phyloP scores from a whole-genome alignment of 768 basidiomycete genomes.

The Lactarius indigo region DNA sequence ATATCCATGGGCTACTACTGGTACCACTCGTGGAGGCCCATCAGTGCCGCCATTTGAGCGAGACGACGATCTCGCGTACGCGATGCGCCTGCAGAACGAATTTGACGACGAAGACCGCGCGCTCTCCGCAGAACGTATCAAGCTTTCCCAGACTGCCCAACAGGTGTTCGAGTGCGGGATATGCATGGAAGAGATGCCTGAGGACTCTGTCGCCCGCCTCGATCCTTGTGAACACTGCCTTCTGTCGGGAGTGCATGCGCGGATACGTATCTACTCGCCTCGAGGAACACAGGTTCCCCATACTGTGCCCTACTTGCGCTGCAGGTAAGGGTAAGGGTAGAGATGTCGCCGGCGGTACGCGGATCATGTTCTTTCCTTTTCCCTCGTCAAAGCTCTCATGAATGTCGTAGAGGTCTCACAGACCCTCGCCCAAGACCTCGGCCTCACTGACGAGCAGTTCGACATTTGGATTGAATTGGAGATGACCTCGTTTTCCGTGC shows the following conservation, averaged over 20 bases:
- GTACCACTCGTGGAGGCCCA: neutral
- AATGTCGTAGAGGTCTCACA: slow-evolving; percentile 36
- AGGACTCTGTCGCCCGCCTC: slow-evolving; percentile 42
- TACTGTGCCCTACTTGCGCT: slow-evolving; percentile 57
- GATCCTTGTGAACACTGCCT: slow-evolving; percentile 46
- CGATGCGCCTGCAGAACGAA: slow-evolving; percentile 34
- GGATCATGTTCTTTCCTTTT: neutral
- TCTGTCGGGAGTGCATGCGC: slow-evolving; percentile 53
- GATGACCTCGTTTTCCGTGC: slow-evolving; percentile 40
- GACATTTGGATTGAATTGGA: slow-evolving; percentile 46
- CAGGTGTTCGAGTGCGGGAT: slow-evolving; percentile 50
- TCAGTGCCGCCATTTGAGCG: slow-evolving; percentile 17
- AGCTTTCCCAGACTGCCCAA: slow-evolving; percentile 33
- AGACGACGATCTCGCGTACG: slow-evolving; percentile 27
- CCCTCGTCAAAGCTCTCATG: neutral
- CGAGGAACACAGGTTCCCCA: slow-evolving; percentile 53
- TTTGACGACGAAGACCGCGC: slow-evolving; percentile 41
- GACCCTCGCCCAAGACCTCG: slow-evolving; percentile 42
- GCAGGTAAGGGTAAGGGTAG: slow-evolving; percentile 27
- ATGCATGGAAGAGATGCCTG: slow-evolving; percentile 49
- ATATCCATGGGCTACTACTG: too few relatives aligned
- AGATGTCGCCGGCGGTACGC: slow-evolving; percentile 34
- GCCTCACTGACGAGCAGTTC: slow-evolving; percentile 43
- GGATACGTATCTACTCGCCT: slow-evolving; percentile 44
- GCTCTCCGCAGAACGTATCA: slow-evolving; percentile 35